Evolutionary conservation across 73 alveolate genomes (phyloP).

Genomic region (Blepharisma stoltei): DNA sequence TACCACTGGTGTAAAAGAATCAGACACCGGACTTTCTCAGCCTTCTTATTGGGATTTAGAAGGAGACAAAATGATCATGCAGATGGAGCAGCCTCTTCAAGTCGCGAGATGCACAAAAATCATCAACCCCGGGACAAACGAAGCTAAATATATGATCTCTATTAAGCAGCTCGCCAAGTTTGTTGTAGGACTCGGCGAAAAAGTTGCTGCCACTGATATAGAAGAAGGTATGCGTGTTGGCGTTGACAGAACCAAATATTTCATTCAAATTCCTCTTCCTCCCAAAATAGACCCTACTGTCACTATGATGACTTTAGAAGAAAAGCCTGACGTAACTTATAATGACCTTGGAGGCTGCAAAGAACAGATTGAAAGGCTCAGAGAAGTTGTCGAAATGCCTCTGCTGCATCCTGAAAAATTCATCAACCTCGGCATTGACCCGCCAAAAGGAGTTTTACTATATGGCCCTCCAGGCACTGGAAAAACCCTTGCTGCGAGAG

Average conservation of each 20-base stretch:
- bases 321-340: slow-evolving; percentile 99
- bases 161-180: slow-evolving; percentile 97
- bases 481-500: slow-evolving; percentile 98
- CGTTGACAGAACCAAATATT: slow-evolving; percentile 40
- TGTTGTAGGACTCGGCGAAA: slow-evolving; percentile 98
- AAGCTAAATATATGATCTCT: slow-evolving; percentile 88
- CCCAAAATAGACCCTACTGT: slow-evolving; percentile 99
- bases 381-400: slow-evolving; percentile 97
- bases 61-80: slow-evolving; percentile 83
- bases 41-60: slow-evolving; percentile 93
- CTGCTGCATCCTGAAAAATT: slow-evolving; percentile 91
- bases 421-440: slow-evolving; percentile 93
- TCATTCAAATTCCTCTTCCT: slow-evolving; percentile 96
- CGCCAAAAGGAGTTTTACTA: slow-evolving; percentile 95
- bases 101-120: slow-evolving; percentile 96
- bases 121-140: slow-evolving; percentile 89
- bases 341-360: slow-evolving; percentile 99
- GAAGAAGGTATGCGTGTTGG: slow-evolving; percentile 99
- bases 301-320: slow-evolving; percentile 99
- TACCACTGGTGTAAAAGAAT: slow-evolving; percentile 20
- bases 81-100: slow-evolving; percentile 81
- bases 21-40: slow-evolving; percentile 91
- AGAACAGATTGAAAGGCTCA: slow-evolving; percentile 64
- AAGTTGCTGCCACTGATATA: slow-evolving; percentile 98
- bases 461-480: slow-evolving; percentile 99